Evolutionary conservation across 768 basidiomycete species (phyloP).

Genomic region (Boletales sp.): DNA sequence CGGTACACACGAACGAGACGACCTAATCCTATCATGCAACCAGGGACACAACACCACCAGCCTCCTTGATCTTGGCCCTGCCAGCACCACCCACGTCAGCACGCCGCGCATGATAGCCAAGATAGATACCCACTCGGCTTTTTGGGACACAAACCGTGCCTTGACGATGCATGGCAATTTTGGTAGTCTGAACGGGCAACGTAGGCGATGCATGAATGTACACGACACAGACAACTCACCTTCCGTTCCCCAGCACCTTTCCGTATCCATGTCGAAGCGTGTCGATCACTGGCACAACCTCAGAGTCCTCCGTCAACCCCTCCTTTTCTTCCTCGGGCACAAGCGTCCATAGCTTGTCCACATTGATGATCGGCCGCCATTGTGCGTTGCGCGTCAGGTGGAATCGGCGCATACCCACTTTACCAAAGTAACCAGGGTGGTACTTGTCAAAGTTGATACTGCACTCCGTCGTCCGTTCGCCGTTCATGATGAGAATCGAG

Average conservation of each 20-base stretch:
- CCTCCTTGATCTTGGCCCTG: slow-evolving; percentile 83
- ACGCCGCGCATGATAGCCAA: slow-evolving; percentile 14
- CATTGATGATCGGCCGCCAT: slow-evolving; percentile 97
- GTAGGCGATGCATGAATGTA: not conserved
- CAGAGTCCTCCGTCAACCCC: slow-evolving; percentile 65
- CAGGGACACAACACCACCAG: slow-evolving; percentile 90
- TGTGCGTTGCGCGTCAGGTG: slow-evolving; percentile 87
- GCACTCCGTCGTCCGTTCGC: slow-evolving; percentile 1
- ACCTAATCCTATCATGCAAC: slow-evolving; percentile 63
- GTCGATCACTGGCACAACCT: slow-evolving; percentile 94
- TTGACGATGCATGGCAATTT: slow-evolving; percentile 96
- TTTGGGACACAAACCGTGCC: slow-evolving; percentile 89
- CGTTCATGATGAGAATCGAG: not conserved
- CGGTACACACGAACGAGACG: too few relatives aligned
- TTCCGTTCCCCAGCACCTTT: slow-evolving; percentile 94
- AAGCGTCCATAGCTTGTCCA: slow-evolving; percentile 95
- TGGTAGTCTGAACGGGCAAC: slow-evolving; percentile 55
- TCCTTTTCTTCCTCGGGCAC: slow-evolving; percentile 83
- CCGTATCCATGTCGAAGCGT: slow-evolving; percentile 79
- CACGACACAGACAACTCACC: slow-evolving; percentile 49
- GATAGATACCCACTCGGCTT: slow-evolving; percentile 61
- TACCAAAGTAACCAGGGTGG: slow-evolving; percentile 99
- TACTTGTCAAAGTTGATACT: slow-evolving; percentile 98
- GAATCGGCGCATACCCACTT: slow-evolving; percentile 99
- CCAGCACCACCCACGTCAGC: slow-evolving; percentile 7